Evolutionary conservation across 148 eudicot genomes (phyloP), one percentile per base, ranked within the genome.

Genomic region (Vaccinium macrocarpon): DNA sequence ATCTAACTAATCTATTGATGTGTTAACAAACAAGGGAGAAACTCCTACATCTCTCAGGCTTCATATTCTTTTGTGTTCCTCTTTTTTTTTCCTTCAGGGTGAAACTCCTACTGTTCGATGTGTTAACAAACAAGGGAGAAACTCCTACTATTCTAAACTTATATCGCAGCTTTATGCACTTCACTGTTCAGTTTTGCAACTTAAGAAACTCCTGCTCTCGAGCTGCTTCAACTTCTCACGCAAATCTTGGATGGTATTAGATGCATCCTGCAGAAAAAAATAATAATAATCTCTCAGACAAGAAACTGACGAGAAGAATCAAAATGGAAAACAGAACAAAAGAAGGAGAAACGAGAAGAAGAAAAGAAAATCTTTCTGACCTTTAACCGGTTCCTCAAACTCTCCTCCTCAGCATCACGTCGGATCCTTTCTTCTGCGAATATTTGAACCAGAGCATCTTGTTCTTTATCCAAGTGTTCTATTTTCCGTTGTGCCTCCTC

Each of bases 381-480:
- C 94, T 90, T 88, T 70, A 93, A 78, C 83, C 86, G 89, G 72
- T 86, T 90, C 68, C 97, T 90, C 79, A 96, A 80, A 80, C 62
- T 88, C 87, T 90, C 92, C 82, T 94, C 95, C 84, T 93, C 95
- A 25, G 21, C 16, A 38, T 92, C 93, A 76, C 97, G 89, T 50
- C 94, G 90, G 82, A 86, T 89, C 80, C 98, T 90, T 86, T 96
- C 99, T 59, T 96, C 97, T 8, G 90, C 80, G 85, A 94, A 91
- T 50, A 89, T 84, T 57, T 86, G 91, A 50, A 93, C 88, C 55
- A 93, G 83, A 70, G 87, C 84, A 78, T 94, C 98, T 80, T 94
- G 98, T 77, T 94, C 98, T 86, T 90, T 90, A 88, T 92, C 91
- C 50, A 90, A 81, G 46, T 82, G 89, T 50, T 91, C 88, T 61